Conservation (phyloP, 257 asterid species). For the Plantago major region DNA sequence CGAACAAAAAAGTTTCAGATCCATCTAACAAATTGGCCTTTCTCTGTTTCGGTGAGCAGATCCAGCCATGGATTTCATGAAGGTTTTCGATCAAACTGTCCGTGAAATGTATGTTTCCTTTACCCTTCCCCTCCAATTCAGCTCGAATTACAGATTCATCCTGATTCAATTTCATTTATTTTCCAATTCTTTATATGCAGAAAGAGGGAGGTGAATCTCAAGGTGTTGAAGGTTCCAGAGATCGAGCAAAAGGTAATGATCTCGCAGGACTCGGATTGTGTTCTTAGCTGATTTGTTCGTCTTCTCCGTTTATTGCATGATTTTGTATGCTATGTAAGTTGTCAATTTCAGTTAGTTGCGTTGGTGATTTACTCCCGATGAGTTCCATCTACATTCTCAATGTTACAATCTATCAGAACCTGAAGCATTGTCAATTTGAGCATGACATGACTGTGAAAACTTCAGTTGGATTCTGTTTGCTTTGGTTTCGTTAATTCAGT, state of each 20-base stretch:
- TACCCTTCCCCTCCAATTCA: not conserved
- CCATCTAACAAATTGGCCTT: conserved; percentile 19
- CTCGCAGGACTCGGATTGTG: conserved; percentile 4
- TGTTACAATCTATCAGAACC: conserved; percentile 2
- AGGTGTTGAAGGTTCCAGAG: conserved; percentile 93
- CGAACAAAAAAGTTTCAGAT: conserved; percentile 21
- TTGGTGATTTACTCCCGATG: conserved; percentile 14
- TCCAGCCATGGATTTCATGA: conserved; percentile 92
- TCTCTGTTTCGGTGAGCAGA: conserved; percentile 31
- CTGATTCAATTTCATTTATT: conserved; percentile 1
- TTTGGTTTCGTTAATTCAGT: no score
- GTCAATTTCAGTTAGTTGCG: conserved; percentile 9
- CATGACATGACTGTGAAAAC: not conserved
- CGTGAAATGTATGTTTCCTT: conserved; percentile 72
- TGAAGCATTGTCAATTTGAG: not conserved
- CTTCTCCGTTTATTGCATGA: not conserved
- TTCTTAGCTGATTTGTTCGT: not conserved
- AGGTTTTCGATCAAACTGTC: conserved; percentile 93
- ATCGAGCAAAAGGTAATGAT: conserved; percentile 81
- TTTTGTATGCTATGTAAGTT: not conserved
- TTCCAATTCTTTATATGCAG: conserved; percentile 34
- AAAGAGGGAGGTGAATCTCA: conserved; percentile 96
- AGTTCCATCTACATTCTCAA: conserved; percentile 5
- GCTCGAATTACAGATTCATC: conserved; percentile 13
- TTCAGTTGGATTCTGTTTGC: not conserved